Conservation (phyloP, 1,139 yeast genomes). For the Lodderomyces elongisporus region DNA sequence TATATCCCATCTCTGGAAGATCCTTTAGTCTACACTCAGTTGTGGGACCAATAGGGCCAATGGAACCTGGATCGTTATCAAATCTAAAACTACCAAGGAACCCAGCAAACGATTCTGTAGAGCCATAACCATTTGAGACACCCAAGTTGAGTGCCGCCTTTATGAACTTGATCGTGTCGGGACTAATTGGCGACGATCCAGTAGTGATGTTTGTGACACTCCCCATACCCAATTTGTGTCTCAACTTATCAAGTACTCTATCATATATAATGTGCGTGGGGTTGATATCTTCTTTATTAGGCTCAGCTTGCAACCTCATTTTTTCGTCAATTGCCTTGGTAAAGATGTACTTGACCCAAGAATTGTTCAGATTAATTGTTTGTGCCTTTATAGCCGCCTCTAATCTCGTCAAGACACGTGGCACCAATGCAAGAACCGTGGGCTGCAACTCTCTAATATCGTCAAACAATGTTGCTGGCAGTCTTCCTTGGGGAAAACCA, state of each 20-base stretch:
- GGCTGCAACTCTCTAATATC: conserved; percentile 36
- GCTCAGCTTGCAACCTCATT: conserved; percentile 23
- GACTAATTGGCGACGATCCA: conserved; percentile 44
- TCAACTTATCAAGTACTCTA: conserved; percentile 20
- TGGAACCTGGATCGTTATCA: conserved; percentile 33
- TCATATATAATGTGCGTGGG: conserved; percentile 28
- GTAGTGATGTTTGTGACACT: conserved; percentile 24
- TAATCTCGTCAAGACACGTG: conserved; percentile 34
- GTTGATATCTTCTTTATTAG: conserved; percentile 7
- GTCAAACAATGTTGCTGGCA: conserved; percentile 34
- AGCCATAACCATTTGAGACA: conserved; percentile 41
- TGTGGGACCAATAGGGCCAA: conserved; percentile 33
- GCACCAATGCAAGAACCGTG: conserved; percentile 31
- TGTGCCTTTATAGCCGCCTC: conserved; percentile 44
- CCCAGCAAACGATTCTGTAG: conserved; percentile 45
- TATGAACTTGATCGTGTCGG: conserved; percentile 37
- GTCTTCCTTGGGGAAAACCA: conserved; percentile 37
- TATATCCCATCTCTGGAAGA: conserved; percentile 36
- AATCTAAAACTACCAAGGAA: conserved; percentile 24
- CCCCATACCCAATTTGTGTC: conserved; percentile 34
- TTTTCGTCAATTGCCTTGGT: conserved; percentile 29
- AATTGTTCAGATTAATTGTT: conserved; percentile 38
- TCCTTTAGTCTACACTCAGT: conserved; percentile 34
- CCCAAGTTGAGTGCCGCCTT: conserved; percentile 38
- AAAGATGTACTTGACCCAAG: conserved; percentile 21